These are phyloP conservation scores for Trichoderma harzianum DNA, from an alignment of 2,329 filamentous ascomycete species.

Conservation along the genomic window DNA sequence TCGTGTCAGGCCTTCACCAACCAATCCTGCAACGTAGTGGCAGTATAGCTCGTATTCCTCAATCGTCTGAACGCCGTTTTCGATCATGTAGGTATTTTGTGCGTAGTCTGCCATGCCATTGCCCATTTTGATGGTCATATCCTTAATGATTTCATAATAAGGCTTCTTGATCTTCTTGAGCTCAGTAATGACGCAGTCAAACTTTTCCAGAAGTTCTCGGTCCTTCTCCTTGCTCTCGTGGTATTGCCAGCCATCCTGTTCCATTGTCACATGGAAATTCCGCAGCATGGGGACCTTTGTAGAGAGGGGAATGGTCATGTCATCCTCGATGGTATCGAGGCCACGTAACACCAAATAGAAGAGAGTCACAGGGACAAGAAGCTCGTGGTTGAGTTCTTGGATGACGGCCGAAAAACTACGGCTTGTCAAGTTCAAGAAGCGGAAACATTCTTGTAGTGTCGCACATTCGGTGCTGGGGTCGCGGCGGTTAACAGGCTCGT, in stretches of 20 bases:
- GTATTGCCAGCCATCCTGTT: slow-evolving; percentile 87
- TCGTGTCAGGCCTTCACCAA: slow-evolving; percentile 87
- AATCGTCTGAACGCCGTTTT: slow-evolving; percentile 75
- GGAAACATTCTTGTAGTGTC: slow-evolving; percentile 78
- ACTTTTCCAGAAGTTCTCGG: slow-evolving; percentile 84
- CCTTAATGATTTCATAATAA: slow-evolving; percentile 83
- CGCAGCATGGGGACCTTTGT: slow-evolving; percentile 85
- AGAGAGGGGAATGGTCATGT: slow-evolving; percentile 82
- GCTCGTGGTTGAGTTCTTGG: slow-evolving; percentile 89
- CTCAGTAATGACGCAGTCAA: slow-evolving; percentile 81
- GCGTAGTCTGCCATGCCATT: slow-evolving; percentile 98
- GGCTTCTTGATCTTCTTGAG: slow-evolving; percentile 72
- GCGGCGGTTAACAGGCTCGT: slow-evolving; percentile 86
- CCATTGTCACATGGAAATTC: slow-evolving; percentile 74
- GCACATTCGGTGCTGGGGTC: slow-evolving; percentile 70
- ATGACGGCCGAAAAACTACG: slow-evolving; percentile 93
- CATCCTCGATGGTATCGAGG: slow-evolving; percentile 97
- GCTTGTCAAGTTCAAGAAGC: slow-evolving; percentile 81
- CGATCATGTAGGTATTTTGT: slow-evolving; percentile 75
- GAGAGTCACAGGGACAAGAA: slow-evolving; percentile 80
- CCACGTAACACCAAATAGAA: slow-evolving; percentile 94
- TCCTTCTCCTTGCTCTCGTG: slow-evolving; percentile 91
- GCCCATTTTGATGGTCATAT: slow-evolving; percentile 92
- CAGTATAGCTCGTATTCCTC: slow-evolving; percentile 95
- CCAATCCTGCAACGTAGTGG: slow-evolving; percentile 97